These are phyloP conservation scores for Dendrocalamus sinicus DNA, from an alignment of 176 grass and related monocot species.

Conservation along the genomic window DNA sequence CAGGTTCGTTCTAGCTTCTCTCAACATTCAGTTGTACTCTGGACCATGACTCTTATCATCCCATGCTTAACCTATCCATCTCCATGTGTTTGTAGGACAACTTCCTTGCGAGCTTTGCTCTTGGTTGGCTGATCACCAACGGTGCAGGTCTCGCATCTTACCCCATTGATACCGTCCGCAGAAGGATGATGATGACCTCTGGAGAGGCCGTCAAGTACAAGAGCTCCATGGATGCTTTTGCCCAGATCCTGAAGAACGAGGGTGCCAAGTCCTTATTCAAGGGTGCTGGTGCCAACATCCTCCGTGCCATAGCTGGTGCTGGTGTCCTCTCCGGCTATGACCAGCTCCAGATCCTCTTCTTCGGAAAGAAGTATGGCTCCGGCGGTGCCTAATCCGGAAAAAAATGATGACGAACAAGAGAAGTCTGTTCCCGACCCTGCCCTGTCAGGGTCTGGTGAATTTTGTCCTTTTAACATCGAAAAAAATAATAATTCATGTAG, in stretches of 20 bases:
- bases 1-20: conserved; percentile 51
- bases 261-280: conserved; percentile 90
- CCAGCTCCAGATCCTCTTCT: conserved; percentile 95
- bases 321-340: conserved; percentile 93
- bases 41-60: neutral
- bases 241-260: conserved; percentile 84
- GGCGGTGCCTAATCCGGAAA: conserved; percentile 65
- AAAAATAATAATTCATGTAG: conserved; percentile 64
- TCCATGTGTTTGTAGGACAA: conserved; percentile 66
- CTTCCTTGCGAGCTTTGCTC: conserved; percentile 85
- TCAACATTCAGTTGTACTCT: neutral
- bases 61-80: neutral
- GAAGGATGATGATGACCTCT: conserved; percentile 99
- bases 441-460: conserved; percentile 43
- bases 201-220: conserved; percentile 97
- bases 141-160: conserved; percentile 94
- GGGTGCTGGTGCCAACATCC: conserved; percentile 96
- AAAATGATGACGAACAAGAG: conserved; percentile 65
- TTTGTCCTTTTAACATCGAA: conserved; percentile 49
- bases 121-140: conserved; percentile 90
- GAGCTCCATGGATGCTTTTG: conserved; percentile 79
- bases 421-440: conserved; percentile 30
- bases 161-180: conserved; percentile 89
- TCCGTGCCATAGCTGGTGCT: conserved; percentile 90
- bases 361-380: conserved; percentile 91